phyloP scores from a whole-genome alignment of 768 basidiomycete genomes.

The Trametes maxima region DNA sequence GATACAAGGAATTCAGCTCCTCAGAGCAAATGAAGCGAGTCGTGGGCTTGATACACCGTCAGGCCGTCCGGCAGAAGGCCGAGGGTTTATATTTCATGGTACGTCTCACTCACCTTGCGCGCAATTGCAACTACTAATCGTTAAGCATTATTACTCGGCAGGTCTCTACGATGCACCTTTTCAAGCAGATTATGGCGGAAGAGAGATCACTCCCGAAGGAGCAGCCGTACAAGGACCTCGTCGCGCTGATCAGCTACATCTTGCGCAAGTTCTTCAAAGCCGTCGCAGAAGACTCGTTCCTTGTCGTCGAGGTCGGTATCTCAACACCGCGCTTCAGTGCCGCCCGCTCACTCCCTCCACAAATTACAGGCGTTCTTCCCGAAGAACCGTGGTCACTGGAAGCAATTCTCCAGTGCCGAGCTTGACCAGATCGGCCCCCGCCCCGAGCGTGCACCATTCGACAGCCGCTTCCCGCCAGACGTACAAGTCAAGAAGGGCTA shows the following conservation, averaged over 20 bases:
- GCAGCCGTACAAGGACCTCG: constrained; percentile 79
- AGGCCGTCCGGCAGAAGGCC: constrained; percentile 87
- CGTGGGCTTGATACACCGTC: constrained; percentile 86
- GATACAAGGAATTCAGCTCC: constrained; percentile 79
- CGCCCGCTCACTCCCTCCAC: not conserved
- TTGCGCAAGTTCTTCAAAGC: constrained; percentile 95
- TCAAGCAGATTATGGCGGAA: constrained; percentile 84
- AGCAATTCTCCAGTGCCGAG: constrained; percentile 79
- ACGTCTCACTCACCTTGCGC: constrained; percentile 17
- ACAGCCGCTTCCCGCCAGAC: constrained; percentile 59
- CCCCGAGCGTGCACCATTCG: constrained; percentile 38
- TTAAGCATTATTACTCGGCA: constrained; percentile 35
- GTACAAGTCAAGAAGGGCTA: constrained; percentile 86
- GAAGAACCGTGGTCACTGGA: constrained; percentile 86
- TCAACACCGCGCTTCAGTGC: constrained; percentile 18
- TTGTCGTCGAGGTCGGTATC: constrained; percentile 79
- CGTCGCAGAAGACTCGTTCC: constrained; percentile 78
- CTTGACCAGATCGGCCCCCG: constrained; percentile 49
- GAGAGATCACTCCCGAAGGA: constrained; percentile 78
- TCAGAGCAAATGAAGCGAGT: constrained; percentile 89
- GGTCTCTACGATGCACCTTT: constrained; percentile 89
- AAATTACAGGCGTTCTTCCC: constrained; percentile 77
- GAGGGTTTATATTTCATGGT: constrained; percentile 97
- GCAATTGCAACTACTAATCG: not conserved
- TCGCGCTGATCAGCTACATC: constrained; percentile 82